Conservation (phyloP, 768 basidiomycete genomes). For the Pleurotus platypus region DNA sequence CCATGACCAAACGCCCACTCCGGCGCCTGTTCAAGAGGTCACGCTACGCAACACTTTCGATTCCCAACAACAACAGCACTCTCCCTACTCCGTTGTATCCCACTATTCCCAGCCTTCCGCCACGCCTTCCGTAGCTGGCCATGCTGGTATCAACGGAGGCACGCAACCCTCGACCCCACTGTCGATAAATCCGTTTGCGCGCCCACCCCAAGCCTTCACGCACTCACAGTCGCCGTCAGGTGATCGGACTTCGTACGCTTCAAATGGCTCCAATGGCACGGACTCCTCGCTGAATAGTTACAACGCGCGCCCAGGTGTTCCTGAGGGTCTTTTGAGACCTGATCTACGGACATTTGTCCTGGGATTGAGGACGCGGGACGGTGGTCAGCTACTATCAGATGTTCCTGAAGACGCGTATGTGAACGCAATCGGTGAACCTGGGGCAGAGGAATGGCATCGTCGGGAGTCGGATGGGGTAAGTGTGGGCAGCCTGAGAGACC, state of each 20-base stretch:
- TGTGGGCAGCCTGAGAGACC: slow-evolving; percentile 3
- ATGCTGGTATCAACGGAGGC: neutral
- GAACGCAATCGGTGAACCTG: neutral
- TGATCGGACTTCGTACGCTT: slow-evolving; percentile 1
- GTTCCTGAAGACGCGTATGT: neutral
- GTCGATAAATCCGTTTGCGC: neutral
- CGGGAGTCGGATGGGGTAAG: slow-evolving; percentile 1
- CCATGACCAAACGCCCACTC: neutral
- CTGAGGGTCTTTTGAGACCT: neutral
- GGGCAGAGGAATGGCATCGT: neutral
- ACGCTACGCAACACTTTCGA: neutral
- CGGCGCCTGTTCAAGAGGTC: neutral
- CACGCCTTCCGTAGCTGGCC: neutral
- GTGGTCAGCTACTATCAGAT: too few relatives aligned
- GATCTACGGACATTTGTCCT: slow-evolving; percentile 1
- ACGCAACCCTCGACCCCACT: too few relatives aligned
- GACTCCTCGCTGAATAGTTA: neutral
- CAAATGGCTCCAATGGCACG: slow-evolving; percentile 1
- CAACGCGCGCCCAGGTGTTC: neutral
- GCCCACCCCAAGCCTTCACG: neutral
- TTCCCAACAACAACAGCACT: neutral
- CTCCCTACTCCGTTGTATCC: neutral
- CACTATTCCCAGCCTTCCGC: neutral
- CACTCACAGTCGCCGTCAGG: neutral
- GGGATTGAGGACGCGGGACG: neutral